These are phyloP conservation scores for Pythium phragmiticola DNA, from an alignment of 352 stramenopile genomes.

Conservation along the genomic window DNA sequence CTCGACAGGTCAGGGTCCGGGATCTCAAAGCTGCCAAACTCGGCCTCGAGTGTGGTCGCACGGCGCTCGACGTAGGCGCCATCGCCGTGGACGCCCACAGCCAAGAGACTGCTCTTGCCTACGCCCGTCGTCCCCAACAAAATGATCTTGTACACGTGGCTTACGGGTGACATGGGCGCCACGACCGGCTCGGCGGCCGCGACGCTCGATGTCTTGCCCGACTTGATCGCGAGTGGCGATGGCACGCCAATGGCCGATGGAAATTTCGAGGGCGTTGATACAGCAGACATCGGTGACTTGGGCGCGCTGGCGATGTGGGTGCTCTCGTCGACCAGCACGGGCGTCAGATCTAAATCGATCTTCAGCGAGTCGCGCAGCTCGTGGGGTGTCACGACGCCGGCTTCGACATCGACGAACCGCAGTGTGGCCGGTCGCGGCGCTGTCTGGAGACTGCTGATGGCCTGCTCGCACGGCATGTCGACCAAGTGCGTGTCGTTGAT, in stretches of 20 bases:
- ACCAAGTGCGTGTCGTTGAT: conserved; percentile 75
- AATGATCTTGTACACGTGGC: conserved; percentile 73
- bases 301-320: background rate
- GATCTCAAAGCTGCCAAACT: conserved; percentile 75
- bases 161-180: background rate
- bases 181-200: conserved; percentile 18
- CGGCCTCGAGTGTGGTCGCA: conserved; percentile 63
- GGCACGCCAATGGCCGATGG: no score
- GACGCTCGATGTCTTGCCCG: background rate
- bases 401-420: conserved; percentile 75
- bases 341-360: conserved; percentile 34
- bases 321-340: conserved; percentile 16
- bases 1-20: conserved; percentile 50
- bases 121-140: conserved; percentile 75
- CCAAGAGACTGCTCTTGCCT: conserved; percentile 75
- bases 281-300: background rate
- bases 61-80: conserved; percentile 60
- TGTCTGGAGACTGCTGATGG: conserved; percentile 64
- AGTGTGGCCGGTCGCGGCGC: conserved; percentile 57
- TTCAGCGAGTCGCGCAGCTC: conserved; percentile 66
- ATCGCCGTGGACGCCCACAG: conserved; percentile 62
- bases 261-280: no score
- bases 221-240: no score
- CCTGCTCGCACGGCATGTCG: conserved; percentile 57
- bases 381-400: conserved; percentile 70